phyloP scores from a whole-genome alignment of 176 grass and related monocot species.

The Melocanna baccifera region DNA sequence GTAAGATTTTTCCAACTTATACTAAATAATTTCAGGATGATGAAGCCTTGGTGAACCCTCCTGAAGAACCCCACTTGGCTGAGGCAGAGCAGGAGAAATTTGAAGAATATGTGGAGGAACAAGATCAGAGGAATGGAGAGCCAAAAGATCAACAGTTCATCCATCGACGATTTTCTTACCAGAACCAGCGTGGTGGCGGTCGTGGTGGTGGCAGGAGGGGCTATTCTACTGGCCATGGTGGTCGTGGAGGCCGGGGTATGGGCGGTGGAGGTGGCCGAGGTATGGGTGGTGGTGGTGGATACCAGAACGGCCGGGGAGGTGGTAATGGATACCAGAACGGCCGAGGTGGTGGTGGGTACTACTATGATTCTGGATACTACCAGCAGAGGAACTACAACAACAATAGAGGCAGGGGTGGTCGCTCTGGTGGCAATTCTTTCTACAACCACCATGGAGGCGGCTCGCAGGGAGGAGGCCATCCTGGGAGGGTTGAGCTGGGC shows the following conservation, averaged over 20 bases:
- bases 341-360: constrained; percentile 18
- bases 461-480: constrained; percentile 36
- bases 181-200: constrained; percentile 44
- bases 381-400: constrained; percentile 55
- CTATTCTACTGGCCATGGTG: constrained; percentile 50
- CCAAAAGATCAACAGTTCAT: constrained; percentile 49
- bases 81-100: constrained; percentile 51
- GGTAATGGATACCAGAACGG: constrained; percentile 32
- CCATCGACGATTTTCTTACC: constrained; percentile 33
- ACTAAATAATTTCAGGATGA: constrained; percentile 49
- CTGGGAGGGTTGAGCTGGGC: constrained; percentile 46
- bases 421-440: constrained; percentile 40
- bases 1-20: not conserved
- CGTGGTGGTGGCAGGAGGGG: constrained; percentile 47
- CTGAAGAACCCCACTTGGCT: constrained; percentile 26
- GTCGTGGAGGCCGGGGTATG: constrained; percentile 48
- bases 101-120: constrained; percentile 45
- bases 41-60: constrained; percentile 4
- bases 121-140: constrained; percentile 35
- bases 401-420: constrained; percentile 56
- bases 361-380: constrained; percentile 54
- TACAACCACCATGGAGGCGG: constrained; percentile 50
- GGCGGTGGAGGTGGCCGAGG: not conserved
- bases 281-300: not conserved
- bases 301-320: constrained; percentile 36